A percentile compares a stretch with the other conserved stretches of the same genome.
phyloP scores from a whole-genome alignment of 139 green algal species.

The Coelastrella sp. region DNA sequence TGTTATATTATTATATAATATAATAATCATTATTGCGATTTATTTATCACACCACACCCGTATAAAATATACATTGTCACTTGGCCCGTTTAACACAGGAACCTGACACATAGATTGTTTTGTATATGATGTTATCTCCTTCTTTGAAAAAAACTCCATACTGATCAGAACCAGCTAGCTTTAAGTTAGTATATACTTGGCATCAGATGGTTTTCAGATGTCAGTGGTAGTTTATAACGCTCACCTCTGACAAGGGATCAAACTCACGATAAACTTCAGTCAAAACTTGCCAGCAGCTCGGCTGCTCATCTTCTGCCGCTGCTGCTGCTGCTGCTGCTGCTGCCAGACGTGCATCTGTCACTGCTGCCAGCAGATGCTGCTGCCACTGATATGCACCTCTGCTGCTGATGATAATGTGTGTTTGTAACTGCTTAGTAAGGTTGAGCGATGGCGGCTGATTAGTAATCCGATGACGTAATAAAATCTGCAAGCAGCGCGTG shows the following conservation, averaged over 20 bases:
- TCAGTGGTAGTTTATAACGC: too few species aligned
- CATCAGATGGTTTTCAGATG: too few species aligned
- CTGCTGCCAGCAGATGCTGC: constrained; percentile 4
- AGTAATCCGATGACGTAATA: background rate
- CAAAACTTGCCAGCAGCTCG: background rate
- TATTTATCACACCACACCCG: too few species aligned
- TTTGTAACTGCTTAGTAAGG: background rate
- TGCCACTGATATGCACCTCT: background rate
- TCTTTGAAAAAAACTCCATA: too few species aligned
- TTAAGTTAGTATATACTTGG: too few species aligned
- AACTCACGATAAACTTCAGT: background rate
- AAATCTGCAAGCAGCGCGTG: background rate
- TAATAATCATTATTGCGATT: too few species aligned
- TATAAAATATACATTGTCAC: too few species aligned
- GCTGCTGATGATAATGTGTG: background rate
- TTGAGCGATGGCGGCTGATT: background rate
- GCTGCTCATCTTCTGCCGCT: background rate
- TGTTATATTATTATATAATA: too few species aligned
- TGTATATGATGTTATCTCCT: too few species aligned
- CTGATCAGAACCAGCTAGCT: too few species aligned
- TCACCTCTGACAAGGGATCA: background rate
- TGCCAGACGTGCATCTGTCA: constrained; percentile 10
- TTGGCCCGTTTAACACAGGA: too few species aligned
- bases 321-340: constrained; percentile 26
- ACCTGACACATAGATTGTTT: too few species aligned